phyloP scores from a whole-genome alignment of 2,329 filamentous ascomycete species.

The Aspergillus novofumigatus region DNA sequence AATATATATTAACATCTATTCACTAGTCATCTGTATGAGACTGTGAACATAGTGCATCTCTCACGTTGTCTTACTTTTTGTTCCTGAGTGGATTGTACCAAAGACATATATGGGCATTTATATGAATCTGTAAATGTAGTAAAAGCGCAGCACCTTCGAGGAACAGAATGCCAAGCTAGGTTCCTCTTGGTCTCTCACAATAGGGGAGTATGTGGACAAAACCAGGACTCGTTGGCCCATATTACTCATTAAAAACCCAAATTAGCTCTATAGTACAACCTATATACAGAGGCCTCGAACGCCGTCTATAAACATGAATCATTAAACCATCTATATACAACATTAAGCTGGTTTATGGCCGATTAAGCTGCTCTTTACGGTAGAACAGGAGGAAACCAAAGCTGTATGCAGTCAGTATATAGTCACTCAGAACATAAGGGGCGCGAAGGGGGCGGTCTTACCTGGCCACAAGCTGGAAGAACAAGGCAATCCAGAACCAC shows the following conservation, averaged over 20 bases:
- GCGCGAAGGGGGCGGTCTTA: constrained; percentile 31
- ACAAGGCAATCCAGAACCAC: constrained; percentile 59
- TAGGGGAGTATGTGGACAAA: too few species aligned
- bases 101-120: too few species aligned
- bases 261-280: not conserved
- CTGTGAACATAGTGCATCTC: too few species aligned
- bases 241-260: not conserved
- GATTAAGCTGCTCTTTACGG: constrained; percentile 40
- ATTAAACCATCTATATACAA: not conserved
- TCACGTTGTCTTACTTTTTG: too few species aligned
- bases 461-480: constrained; percentile 55
- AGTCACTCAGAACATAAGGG: not conserved
- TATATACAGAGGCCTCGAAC: not conserved
- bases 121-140: too few species aligned
- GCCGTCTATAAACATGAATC: not conserved
- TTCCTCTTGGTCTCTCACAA: too few species aligned
- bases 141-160: too few species aligned
- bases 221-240: not conserved
- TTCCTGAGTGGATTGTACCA: too few species aligned
- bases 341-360: constrained; percentile 24
- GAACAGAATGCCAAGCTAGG: too few species aligned
- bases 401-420: constrained; percentile 13
- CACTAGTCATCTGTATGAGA: too few species aligned
- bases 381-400: constrained; percentile 39
- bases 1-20: too few species aligned